Percentiles rank a stretch among this genome's conserved stretches.
Evolutionary conservation across 495 filamentous ascomycete species (phyloP).

Genomic region (Penicillium nucicola): DNA sequence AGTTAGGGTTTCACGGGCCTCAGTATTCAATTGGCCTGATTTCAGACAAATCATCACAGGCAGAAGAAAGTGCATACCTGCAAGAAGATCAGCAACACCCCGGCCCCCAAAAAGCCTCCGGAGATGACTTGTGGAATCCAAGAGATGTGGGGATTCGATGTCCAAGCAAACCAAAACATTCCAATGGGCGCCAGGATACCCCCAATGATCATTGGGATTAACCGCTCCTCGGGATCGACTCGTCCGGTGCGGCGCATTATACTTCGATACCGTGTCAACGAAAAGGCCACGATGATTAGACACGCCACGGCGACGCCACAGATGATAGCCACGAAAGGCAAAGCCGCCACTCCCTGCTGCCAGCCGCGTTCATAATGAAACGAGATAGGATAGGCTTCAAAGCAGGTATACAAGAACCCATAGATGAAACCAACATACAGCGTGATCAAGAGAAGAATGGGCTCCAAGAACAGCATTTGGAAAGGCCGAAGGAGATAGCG

Average conservation of each 20-base stretch:
- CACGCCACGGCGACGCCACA: slow-evolving; percentile 46
- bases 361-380: slow-evolving; percentile 49
- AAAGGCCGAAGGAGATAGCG: slow-evolving; percentile 33
- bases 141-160: slow-evolving; percentile 27
- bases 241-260: slow-evolving; percentile 18
- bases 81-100: slow-evolving; percentile 45
- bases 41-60: too few relatives aligned
- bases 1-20: background rate
- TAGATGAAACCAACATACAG: slow-evolving; percentile 38
- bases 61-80: background rate
- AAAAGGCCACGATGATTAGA: slow-evolving; percentile 45
- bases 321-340: slow-evolving; percentile 54
- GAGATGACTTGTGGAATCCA: slow-evolving; percentile 38
- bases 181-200: slow-evolving; percentile 47
- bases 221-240: slow-evolving; percentile 46
- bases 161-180: slow-evolving; percentile 59
- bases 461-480: slow-evolving; percentile 32
- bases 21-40: background rate
- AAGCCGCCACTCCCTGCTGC: slow-evolving; percentile 36
- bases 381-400: slow-evolving; percentile 51
- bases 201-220: slow-evolving; percentile 51
- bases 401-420: slow-evolving; percentile 40
- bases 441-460: slow-evolving; percentile 35
- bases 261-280: slow-evolving; percentile 33
- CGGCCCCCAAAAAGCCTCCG: slow-evolving; percentile 35